Evolutionary conservation across 2,329 filamentous ascomycete genomes (phyloP), one percentile per base, ranked within the genome.

Genomic region (Diaporthe velutina): DNA sequence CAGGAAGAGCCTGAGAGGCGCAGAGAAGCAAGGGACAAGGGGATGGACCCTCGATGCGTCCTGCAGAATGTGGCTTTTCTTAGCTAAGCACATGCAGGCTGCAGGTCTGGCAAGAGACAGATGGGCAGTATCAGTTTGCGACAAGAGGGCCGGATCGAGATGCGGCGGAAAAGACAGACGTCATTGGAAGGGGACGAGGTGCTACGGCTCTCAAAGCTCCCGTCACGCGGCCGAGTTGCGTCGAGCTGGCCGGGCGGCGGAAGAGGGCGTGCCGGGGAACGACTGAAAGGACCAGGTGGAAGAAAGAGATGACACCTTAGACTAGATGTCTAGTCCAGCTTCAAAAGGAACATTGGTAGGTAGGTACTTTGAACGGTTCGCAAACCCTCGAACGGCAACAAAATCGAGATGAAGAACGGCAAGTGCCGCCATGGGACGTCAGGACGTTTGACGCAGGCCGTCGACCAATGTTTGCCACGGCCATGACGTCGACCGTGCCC

Each of bases 101-200:
- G 61, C 42, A 52, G 45, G 22, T 13, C 2, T 15, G 33, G 48
- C 15, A 54, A 54, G 30, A 28, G 64, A 54, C 45, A 38, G 52
- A 67, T n/a, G 61, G 45, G n/a, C 30, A 17, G 10, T 38, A 22
- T 28, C 6, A 28, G n/a, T 54, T 40, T 54, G 64, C 64, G 64
- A 68, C 64, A 30, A 22, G 22, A 40, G n/a, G 5, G 45, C 28
- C 9, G 33, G 64, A 67, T 67, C 64, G 64, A 67, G 64, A 67
- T 67, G 45, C 25, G 64, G 4, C 30, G 30, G 22, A 19, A n/a
- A n/a, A 28, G 13, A 25, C 30, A 52, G 33, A 68, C 64, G 64
- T 68, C 64, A 68, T 68, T 68, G 45, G 13, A 42, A 42, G 35
- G 15, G 64, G 33, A 50, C 64, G 48, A 68, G 33, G 48, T 68